Conservation (phyloP, 2,329 filamentous ascomycete species). For the Alternaria sp. region DNA sequence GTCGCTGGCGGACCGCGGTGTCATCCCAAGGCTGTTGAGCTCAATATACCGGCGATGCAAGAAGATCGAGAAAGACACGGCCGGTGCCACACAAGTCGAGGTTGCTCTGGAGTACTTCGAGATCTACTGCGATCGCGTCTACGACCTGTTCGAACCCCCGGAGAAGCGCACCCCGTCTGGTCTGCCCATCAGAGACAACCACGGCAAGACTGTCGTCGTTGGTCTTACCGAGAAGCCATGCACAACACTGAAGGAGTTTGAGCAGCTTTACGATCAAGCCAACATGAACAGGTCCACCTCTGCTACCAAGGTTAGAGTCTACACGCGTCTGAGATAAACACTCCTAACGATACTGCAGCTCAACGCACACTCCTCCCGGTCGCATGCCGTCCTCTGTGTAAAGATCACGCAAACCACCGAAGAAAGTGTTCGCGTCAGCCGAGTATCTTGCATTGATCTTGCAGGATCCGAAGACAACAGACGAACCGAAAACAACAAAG, state of each 20-base stretch:
- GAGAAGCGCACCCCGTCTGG: slow-evolving; percentile 87
- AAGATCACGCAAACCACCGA: slow-evolving; percentile 80
- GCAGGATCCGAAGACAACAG: slow-evolving; percentile 96
- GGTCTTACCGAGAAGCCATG: slow-evolving; percentile 86
- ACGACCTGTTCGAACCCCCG: slow-evolving; percentile 84
- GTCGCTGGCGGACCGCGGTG: slow-evolving; percentile 83
- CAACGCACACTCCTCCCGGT: slow-evolving; percentile 89
- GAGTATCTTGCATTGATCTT: slow-evolving; percentile 91
- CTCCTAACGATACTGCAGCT: slow-evolving; percentile 58
- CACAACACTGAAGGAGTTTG: slow-evolving; percentile 87
- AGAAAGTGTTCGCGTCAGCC: slow-evolving; percentile 76
- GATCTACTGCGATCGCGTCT: slow-evolving; percentile 97
- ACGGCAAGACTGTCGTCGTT: slow-evolving; percentile 86
- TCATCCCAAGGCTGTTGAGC: slow-evolving; percentile 86
- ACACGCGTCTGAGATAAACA: slow-evolving; percentile 2
- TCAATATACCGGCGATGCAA: slow-evolving; percentile 84
- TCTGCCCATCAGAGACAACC: slow-evolving; percentile 83
- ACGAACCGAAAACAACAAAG: slow-evolving; percentile 91
- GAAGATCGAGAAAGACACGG: slow-evolving; percentile 83
- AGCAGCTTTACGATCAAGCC: slow-evolving; percentile 87
- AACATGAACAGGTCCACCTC: slow-evolving; percentile 91
- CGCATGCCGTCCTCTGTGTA: slow-evolving; percentile 89
- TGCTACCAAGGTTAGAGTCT: slow-evolving; percentile 72
- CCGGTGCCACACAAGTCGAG: slow-evolving; percentile 73
- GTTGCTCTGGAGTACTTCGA: slow-evolving; percentile 92